Percentiles rank a stretch among this genome's conserved stretches.
Conservation (phyloP, 768 basidiomycete genomes). For the Neoboletus magnificus region DNA sequence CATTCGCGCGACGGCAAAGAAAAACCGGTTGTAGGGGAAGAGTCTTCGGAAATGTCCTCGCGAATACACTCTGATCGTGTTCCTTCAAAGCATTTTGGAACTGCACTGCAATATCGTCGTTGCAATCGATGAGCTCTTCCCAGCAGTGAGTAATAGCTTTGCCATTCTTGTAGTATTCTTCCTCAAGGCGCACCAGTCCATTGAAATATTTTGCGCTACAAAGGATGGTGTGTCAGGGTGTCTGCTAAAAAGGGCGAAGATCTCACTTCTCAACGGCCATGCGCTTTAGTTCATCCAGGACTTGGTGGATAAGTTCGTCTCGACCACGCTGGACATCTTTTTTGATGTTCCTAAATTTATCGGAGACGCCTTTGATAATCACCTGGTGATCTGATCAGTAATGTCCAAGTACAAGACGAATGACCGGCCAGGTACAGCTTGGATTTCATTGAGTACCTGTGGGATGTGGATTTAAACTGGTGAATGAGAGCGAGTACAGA, state of each 20-base stretch:
- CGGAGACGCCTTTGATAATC: slow-evolving; percentile 44
- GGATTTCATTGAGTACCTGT: slow-evolving; percentile 51
- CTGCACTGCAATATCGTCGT: slow-evolving; percentile 34
- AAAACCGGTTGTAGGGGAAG: slow-evolving; percentile 31
- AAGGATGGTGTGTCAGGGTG: slow-evolving; percentile 1
- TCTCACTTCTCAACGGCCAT: slow-evolving; percentile 36
- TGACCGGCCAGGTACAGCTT: slow-evolving; percentile 33
- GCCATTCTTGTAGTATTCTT: slow-evolving; percentile 46
- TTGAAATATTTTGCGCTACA: slow-evolving; percentile 52
- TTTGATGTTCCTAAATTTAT: slow-evolving; percentile 46
- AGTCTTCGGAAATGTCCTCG: slow-evolving; percentile 48
- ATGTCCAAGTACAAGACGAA: neutral
- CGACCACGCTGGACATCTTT: slow-evolving; percentile 44
- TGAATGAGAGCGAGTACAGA: neutral
- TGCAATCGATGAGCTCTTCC: slow-evolving; percentile 42
- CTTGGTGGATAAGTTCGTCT: slow-evolving; percentile 44
- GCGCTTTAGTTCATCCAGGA: slow-evolving; percentile 41
- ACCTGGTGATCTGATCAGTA: slow-evolving; percentile 37
- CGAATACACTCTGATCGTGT: slow-evolving; percentile 47
- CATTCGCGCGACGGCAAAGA: slow-evolving; percentile 2
- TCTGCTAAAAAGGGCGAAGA: neutral
- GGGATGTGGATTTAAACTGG: neutral
- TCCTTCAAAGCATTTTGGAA: slow-evolving; percentile 42
- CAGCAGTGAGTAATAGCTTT: slow-evolving; percentile 38
- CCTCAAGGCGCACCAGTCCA: slow-evolving; percentile 51